Evolutionary conservation across 2,329 filamentous ascomycete species (phyloP).

Genomic region (Gyromitra esculenta): DNA sequence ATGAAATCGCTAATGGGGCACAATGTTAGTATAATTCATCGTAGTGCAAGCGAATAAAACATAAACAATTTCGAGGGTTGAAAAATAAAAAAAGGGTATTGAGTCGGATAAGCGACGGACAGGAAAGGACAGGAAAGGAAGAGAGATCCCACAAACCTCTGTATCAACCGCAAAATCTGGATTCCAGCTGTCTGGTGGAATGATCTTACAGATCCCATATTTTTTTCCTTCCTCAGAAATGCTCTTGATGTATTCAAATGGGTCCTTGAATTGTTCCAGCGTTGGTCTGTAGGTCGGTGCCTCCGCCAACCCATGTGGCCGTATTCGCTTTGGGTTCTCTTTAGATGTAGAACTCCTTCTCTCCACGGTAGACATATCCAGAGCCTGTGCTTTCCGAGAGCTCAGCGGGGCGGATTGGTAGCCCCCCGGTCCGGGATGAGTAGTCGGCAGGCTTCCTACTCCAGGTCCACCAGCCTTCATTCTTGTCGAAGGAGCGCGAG

Average conservation of each 20-base stretch:
- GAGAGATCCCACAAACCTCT: slow-evolving; percentile 71
- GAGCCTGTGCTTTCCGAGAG: slow-evolving; percentile 71
- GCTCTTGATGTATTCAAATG: slow-evolving; percentile 90
- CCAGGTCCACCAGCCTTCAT: slow-evolving; percentile 56
- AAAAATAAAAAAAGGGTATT: slow-evolving; percentile 25
- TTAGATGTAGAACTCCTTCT: slow-evolving; percentile 82
- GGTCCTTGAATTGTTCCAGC: slow-evolving; percentile 93
- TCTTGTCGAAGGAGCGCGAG: slow-evolving; percentile 56
- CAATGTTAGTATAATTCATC: slow-evolving; percentile 56
- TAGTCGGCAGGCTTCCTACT: slow-evolving; percentile 45
- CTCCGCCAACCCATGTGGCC: slow-evolving; percentile 85
- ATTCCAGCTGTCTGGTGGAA: slow-evolving; percentile 93
- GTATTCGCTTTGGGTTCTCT: slow-evolving; percentile 78
- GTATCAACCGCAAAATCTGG: slow-evolving; percentile 96
- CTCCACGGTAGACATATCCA: slow-evolving; percentile 91
- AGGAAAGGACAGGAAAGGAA: not conserved
- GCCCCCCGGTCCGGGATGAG: slow-evolving; percentile 59
- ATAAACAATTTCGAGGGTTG: slow-evolving; percentile 11
- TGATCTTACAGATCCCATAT: slow-evolving; percentile 94
- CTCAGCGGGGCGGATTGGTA: slow-evolving; percentile 67
- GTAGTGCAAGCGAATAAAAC: slow-evolving; percentile 31
- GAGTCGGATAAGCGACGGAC: slow-evolving; percentile 46
- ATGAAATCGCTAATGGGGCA: slow-evolving; percentile 79
- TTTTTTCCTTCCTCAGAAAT: slow-evolving; percentile 85
- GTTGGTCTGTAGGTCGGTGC: slow-evolving; percentile 91